A percentile compares a stretch with the other conserved stretches of the same genome.
These are phyloP conservation scores for Aspergillus ostianus DNA, from an alignment of 495 filamentous ascomycete species.

Conservation along the genomic window DNA sequence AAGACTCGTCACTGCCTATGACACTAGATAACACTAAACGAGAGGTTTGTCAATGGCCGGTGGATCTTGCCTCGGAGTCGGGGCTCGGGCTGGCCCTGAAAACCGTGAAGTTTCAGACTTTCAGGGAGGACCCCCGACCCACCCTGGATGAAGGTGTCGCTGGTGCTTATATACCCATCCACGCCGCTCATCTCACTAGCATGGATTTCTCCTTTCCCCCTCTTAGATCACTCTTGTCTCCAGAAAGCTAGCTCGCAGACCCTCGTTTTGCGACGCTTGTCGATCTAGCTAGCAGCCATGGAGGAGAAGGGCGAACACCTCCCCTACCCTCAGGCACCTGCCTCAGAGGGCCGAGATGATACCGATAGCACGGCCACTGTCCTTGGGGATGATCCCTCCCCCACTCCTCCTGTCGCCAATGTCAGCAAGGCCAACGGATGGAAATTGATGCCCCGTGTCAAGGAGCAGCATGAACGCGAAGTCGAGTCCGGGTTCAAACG, in stretches of 20 bases:
- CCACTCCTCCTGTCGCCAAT: conserved; percentile 8
- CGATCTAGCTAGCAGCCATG: conserved; percentile 19
- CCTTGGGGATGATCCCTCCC: conserved; percentile 25
- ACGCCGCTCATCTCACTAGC: background rate
- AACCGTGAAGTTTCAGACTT: background rate
- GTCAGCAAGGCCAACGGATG: conserved; percentile 37
- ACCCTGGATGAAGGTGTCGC: background rate
- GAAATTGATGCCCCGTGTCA: conserved; percentile 46
- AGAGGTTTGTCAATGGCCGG: conserved; percentile 2
- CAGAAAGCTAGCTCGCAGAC: background rate
- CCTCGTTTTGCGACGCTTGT: background rate
- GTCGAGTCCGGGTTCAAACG: conserved; percentile 43
- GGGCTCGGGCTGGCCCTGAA: background rate
- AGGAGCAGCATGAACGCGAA: conserved; percentile 43
- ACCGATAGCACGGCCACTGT: conserved; percentile 34
- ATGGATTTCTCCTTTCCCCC: background rate
- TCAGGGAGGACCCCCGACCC: conserved; percentile 2
- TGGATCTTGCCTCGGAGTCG: background rate
- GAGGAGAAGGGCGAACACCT: conserved; percentile 20
- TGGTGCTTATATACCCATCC: conserved; percentile 1
- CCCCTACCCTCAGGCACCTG: conserved; percentile 12
- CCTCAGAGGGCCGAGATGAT: conserved; percentile 23
- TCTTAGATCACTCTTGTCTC: background rate
- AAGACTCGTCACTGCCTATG: background rate
- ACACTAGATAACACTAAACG: background rate